Base-by-base conservation (phyloP, 371 early-diverging fungal species). In the Syncephalastrum monosporum region DNA sequence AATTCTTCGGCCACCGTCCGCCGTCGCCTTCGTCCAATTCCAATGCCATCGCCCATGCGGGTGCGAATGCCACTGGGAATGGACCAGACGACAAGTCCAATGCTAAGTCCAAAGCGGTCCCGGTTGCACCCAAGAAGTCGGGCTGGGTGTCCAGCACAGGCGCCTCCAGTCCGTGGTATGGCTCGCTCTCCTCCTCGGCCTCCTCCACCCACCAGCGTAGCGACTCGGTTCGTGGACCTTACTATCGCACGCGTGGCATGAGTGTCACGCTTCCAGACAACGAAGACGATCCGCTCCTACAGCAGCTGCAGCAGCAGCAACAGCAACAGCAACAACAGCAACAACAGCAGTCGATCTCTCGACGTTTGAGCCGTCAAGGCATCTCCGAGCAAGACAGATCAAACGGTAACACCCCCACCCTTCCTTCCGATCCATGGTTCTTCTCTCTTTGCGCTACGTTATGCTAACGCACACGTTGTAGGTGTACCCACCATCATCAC, bases 401-500 rank as follows among this genome's bases (percentile, higher is more conserved):
- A 45, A 60, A 60, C 52, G 57, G 65, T 65, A 56, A 55, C 3
- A n/a, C 19, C 51, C 48, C 8, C 19, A 48, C 48, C 8, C 1
- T 27, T 27, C 44, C 33, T 7, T 14, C n/a, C 15, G 47, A 27
- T 47, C 7, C 7, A 7, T 27, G 29, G n/a, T 3, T 27, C 24
- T 23, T 42, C 55, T n/a, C 1, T 19, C 8, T 7, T 19, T 42
- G 38, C 53, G 21, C 16, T 23, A 44, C 1, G 12, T 2, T 12
- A 46, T 21, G 19, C 19, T 21, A 21, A 21, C 21, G 15, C 55
- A 27, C 10, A 50, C 12, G n/a, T 27, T 10, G 25, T 55, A 71
- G 78, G 73, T 19, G 68, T 92, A 43, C 88, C 90, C 1, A 92
- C 92, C 14, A 91, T 97, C 54, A 88, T 97, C 21, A 85, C 85